phyloP scores from a whole-genome alignment of 2,329 filamentous ascomycete genomes.

The Xylaria sp. region DNA sequence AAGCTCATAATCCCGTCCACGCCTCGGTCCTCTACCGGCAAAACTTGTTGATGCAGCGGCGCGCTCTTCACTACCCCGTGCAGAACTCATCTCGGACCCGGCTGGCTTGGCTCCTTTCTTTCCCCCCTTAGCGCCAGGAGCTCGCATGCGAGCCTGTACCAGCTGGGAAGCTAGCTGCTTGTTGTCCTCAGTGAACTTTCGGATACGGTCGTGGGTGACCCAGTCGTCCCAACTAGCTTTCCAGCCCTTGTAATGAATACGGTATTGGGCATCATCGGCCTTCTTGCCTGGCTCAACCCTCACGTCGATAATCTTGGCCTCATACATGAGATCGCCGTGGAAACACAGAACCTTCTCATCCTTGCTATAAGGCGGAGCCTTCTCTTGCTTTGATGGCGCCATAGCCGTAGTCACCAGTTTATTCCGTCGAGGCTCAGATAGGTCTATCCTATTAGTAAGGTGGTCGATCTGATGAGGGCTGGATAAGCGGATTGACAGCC shows the following conservation, averaged over 20 bases:
- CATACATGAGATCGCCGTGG: slow-evolving; percentile 96
- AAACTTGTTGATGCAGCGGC: slow-evolving; percentile 69
- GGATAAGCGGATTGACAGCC: background rate
- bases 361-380: slow-evolving; percentile 67
- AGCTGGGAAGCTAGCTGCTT: slow-evolving; percentile 84
- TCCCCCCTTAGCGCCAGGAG: slow-evolving; percentile 57
- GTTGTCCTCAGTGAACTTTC: slow-evolving; percentile 95
- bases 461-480: background rate
- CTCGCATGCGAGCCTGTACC: slow-evolving; percentile 61
- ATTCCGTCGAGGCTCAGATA: slow-evolving; percentile 7
- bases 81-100: slow-evolving; percentile 70
- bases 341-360: slow-evolving; percentile 98
- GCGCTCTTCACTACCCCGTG: slow-evolving; percentile 82
- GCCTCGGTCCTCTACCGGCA: slow-evolving; percentile 75
- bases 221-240: slow-evolving; percentile 99
- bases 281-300: slow-evolving; percentile 47
- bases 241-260: slow-evolving; percentile 99
- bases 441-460: slow-evolving; percentile 1
- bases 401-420: slow-evolving; percentile 41
- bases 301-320: slow-evolving; percentile 92
- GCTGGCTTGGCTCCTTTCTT: slow-evolving; percentile 60
- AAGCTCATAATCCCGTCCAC: slow-evolving; percentile 82
- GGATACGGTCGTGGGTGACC: slow-evolving; percentile 92
- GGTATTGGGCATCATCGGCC: slow-evolving; percentile 81
- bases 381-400: slow-evolving; percentile 56